Evolutionary conservation across 495 filamentous ascomycete species (phyloP).

Genomic region (Sabuloglossum arenarium): DNA sequence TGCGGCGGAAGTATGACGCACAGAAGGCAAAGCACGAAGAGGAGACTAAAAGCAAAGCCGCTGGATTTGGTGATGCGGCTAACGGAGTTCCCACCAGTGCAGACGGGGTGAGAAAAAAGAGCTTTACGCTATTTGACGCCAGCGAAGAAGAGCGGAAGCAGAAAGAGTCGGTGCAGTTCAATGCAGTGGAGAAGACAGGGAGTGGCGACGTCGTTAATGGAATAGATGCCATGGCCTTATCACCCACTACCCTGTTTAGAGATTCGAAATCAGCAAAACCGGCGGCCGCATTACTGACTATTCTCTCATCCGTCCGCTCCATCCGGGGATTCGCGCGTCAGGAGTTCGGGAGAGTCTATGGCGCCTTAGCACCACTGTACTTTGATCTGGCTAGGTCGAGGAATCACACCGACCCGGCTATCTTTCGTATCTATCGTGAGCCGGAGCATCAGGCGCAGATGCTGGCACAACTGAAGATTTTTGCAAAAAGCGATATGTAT

Average conservation of each 20-base stretch:
- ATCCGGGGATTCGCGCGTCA: slow-evolving; percentile 68
- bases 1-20: slow-evolving; percentile 43
- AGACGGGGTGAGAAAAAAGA: slow-evolving; percentile 10
- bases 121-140: slow-evolving; percentile 44
- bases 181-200: background rate
- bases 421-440: slow-evolving; percentile 72
- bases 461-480: slow-evolving; percentile 54
- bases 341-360: slow-evolving; percentile 82
- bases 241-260: background rate
- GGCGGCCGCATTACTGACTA: slow-evolving; percentile 5
- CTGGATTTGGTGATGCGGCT: slow-evolving; percentile 15
- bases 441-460: slow-evolving; percentile 79
- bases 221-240: slow-evolving; percentile 30
- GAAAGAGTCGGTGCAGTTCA: slow-evolving; percentile 7
- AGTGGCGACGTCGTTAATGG: background rate
- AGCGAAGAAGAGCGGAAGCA: slow-evolving; percentile 23
- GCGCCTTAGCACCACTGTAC: slow-evolving; percentile 73
- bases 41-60: slow-evolving; percentile 19
- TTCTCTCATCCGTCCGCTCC: slow-evolving; percentile 50
- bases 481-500: slow-evolving; percentile 61
- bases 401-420: slow-evolving; percentile 56
- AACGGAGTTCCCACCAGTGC: background rate
- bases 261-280: background rate
- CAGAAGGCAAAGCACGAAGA: slow-evolving; percentile 31
- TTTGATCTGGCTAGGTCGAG: slow-evolving; percentile 51